Evolutionary conservation across 2,329 filamentous ascomycete genomes (phyloP).

Genomic region (Fonsecaea multimorphosa): DNA sequence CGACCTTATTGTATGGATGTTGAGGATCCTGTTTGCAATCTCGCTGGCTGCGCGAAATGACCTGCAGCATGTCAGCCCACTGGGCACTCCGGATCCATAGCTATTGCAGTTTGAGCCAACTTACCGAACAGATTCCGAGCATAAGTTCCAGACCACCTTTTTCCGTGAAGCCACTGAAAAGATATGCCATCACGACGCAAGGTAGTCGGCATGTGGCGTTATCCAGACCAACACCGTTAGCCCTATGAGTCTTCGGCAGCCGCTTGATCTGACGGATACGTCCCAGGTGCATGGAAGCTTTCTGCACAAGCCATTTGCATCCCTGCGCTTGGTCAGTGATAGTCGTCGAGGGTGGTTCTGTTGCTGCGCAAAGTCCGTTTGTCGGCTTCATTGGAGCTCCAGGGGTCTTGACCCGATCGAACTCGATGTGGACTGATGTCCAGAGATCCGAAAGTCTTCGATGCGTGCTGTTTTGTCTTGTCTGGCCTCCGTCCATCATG

Average conservation of each 20-base stretch:
- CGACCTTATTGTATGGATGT: not conserved
- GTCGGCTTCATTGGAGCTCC: not conserved
- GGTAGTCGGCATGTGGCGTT: not conserved
- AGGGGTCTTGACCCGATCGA: not conserved
- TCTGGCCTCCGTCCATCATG: not conserved
- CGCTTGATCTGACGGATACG: not conserved
- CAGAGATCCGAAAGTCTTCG: not conserved
- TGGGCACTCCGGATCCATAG: not conserved
- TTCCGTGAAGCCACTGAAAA: not conserved
- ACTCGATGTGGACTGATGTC: not conserved
- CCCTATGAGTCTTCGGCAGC: not conserved
- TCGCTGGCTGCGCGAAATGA: not conserved
- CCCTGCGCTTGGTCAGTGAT: not conserved
- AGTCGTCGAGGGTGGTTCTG: not conserved
- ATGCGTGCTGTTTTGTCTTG: not conserved
- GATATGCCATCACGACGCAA: not conserved
- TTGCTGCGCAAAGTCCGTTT: not conserved
- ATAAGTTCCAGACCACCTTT: not conserved
- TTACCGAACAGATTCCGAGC: constrained; percentile 3
- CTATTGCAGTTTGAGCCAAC: not conserved
- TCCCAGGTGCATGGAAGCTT: not conserved
- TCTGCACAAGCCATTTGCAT: not conserved
- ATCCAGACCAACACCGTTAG: not conserved
- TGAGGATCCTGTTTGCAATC: not conserved
- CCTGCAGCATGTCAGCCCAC: not conserved